Base-by-base conservation (phyloP, 176 grass and related monocot species). In the Tillandsia leiboldiana region DNA sequence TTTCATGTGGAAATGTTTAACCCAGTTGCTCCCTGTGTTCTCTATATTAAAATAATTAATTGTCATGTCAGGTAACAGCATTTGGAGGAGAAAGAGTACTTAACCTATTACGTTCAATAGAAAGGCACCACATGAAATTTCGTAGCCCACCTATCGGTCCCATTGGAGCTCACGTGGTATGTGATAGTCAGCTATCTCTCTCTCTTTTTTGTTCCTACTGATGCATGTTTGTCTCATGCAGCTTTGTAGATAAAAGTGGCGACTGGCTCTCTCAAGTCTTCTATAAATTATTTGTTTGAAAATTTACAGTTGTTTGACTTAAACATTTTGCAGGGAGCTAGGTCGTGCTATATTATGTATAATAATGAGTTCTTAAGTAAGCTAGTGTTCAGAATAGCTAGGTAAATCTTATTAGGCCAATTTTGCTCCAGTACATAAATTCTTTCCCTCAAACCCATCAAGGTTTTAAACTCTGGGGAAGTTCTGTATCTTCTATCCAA, bases 121-220 rank as follows among this genome's bases (percentile, higher is more conserved):
- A 92, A 49, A 87, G 71, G 52, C 74, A 85, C 20, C 14, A 79
- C 1, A 51, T n/a, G 51, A 89, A 48, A 86, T 96, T 96, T 51
- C 71, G 78, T 74, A 85, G 59, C n/a, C 61, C 73, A n/a, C 92
- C 88, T 76, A 79, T 92, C 65, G 92, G 92, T 80, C 92, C 92
- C 56, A 85, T 96, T 70, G 92, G 92, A 66, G 77, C 17, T 53
- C 88, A 96, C 72, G 71, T 96, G 83, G 92, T 96, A 96, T 67
- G 75, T 18, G 65, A 26, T 77, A 76, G 12, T 48, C 8, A 15
- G 65, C 65, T 27, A 20, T 75, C 33, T 26, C 53, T 64, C 49
- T 12, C 27, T 53, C 15, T 70, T 27, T 73, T 48, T 49, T 23
- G 56, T 65, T 65, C 48, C 76, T 29, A 23, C 9, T 11, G 24